Evolutionary conservation across 2,329 filamentous ascomycete species (phyloP).

Genomic region (Hypoxylon sp.): DNA sequence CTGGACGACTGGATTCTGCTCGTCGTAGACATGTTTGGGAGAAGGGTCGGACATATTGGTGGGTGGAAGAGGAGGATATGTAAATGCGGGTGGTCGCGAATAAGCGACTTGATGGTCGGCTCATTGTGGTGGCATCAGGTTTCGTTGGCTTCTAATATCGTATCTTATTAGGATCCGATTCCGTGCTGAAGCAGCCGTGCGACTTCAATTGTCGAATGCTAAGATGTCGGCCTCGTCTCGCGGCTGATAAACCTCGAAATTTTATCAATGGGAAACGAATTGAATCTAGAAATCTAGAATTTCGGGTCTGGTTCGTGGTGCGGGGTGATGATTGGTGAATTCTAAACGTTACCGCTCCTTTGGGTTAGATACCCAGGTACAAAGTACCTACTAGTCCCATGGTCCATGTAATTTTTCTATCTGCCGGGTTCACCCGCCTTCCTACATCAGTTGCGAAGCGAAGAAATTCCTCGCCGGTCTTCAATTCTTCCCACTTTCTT

Average conservation of each 20-base stretch:
- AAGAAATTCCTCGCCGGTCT: slow-evolving; percentile 44
- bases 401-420: slow-evolving; percentile 48
- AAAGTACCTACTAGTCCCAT: slow-evolving; percentile 21
- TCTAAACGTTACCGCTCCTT: slow-evolving; percentile 3
- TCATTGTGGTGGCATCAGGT: slow-evolving; percentile 60
- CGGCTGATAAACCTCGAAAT: slow-evolving; percentile 31
- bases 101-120: slow-evolving; percentile 61
- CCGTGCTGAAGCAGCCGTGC: neutral
- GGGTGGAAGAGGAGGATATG: slow-evolving; percentile 44
- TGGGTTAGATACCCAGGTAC: slow-evolving; percentile 12
- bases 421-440: slow-evolving; percentile 49
- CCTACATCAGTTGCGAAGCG: slow-evolving; percentile 40
- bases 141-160: neutral
- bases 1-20: slow-evolving; percentile 48
- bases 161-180: neutral
- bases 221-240: slow-evolving; percentile 11
- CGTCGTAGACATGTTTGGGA: slow-evolving; percentile 57
- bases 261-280: slow-evolving; percentile 33
- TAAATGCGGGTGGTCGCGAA: slow-evolving; percentile 60
- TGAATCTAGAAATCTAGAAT: slow-evolving; percentile 34
- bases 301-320: slow-evolving; percentile 8
- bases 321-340: slow-evolving; percentile 18
- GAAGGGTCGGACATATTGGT: slow-evolving; percentile 54
- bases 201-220: slow-evolving; percentile 23
- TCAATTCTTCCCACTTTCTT: slow-evolving; percentile 48